Base-by-base conservation (phyloP, 2,329 filamentous ascomycete species). In the Macrophomina tecta region DNA sequence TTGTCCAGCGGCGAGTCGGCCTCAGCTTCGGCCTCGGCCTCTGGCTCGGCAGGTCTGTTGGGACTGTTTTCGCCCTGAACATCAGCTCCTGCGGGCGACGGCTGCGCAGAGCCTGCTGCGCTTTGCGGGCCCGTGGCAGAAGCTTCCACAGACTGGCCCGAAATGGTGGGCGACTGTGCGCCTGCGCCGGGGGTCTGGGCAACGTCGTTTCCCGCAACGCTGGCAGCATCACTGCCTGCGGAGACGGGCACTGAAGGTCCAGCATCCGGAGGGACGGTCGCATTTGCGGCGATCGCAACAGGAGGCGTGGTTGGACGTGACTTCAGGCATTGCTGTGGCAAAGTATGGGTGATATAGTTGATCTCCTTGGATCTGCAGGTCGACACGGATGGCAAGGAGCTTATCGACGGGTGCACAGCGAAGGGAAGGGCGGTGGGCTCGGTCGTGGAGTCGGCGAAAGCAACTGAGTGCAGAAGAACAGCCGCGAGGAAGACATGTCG, bases 301-400 rank as follows among this genome's bases (percentile, higher is more conserved):
- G 64, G 42, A 28, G 65, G 9, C 14, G 73, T 72, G 16, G 76
- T 71, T 82, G 88, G 89, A 48, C 84, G 83, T n/a, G 87, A 88
- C 58, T 86, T 87, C 28, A 92, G 82, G 75, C 91, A 94, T 80
- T 91, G 90, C 75, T 92, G 90, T 11, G 90, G 90, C 46, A 94
- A 81, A 1, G 87, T 88, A 72, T 94, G 90, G 11, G 91, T 94
- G 69, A 94, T 92, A 78, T 94, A 93, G 78, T 94, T 94, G 75
- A 92, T 88, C 1, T 90, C 92, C 71, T 87, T 86, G 68, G 78
- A 83, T 12, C 78, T 79, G 74, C 83, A 85, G 58, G 79, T 82
- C 23, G 76, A 72, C 11, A 28, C 53, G 18, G 64, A 23, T 16
- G 64, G 52, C 64, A 66, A 30, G 48, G 65, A 40, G 48, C 46